Conservation (phyloP, 176 grass and related monocot species). For the Elymus sibiricus region DNA sequence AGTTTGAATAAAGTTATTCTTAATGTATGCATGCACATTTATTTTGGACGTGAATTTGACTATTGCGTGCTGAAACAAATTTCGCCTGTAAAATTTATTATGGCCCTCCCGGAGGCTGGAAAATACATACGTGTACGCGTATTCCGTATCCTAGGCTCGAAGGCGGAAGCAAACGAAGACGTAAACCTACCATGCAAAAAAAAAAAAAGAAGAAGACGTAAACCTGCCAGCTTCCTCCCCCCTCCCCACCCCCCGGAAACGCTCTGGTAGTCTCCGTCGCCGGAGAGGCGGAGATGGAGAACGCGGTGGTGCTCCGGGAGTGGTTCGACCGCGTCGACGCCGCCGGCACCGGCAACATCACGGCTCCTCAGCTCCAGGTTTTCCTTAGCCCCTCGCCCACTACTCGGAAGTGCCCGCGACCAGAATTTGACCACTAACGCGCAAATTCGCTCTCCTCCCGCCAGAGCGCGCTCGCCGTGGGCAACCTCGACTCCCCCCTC, state of each 20-base stretch:
- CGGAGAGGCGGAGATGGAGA: conserved; percentile 49
- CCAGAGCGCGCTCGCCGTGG: conserved; percentile 65
- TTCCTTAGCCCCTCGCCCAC: not conserved
- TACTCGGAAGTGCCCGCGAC: not conserved
- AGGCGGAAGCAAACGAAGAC: not conserved
- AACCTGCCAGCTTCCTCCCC: not conserved
- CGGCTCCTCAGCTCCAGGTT: conserved; percentile 62
- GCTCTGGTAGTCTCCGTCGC: not conserved
- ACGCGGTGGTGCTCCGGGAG: conserved; percentile 49
- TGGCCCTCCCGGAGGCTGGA: not conserved
- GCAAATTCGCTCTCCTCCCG: not conserved
- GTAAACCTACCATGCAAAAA: not conserved
- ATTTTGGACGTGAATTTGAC: not conserved
- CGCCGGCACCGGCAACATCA: conserved; percentile 62
- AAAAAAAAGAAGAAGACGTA: too few species aligned
- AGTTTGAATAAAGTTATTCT: too few species aligned
- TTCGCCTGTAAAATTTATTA: not conserved
- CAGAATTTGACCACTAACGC: not conserved
- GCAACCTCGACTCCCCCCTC: conserved; percentile 71
- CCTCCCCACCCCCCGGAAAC: not conserved
- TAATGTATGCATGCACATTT: too few species aligned
- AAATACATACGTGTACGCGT: fast-evolving
- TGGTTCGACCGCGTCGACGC: conserved; percentile 79
- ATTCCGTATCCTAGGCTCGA: not conserved
- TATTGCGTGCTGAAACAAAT: not conserved